Conservation (phyloP, 2,329 filamentous ascomycete genomes). For the Colletotrichum acutatum region DNA sequence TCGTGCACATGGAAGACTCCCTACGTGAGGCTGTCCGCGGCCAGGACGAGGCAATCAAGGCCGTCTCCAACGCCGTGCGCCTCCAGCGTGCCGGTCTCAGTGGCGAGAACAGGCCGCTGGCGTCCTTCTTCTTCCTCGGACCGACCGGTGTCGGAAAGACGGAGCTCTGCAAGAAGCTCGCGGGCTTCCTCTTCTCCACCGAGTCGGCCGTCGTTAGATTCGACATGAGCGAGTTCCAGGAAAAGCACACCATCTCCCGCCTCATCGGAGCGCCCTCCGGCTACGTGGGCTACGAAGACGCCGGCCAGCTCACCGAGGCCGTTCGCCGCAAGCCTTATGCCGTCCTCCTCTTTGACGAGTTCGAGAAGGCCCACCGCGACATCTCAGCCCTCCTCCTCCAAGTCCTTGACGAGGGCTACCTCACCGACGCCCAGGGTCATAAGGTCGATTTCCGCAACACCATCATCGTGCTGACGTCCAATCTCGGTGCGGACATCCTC, state of each 20-base stretch:
- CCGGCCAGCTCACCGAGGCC: constrained; percentile 94
- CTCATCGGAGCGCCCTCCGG: constrained; percentile 94
- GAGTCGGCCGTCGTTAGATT: constrained; percentile 92
- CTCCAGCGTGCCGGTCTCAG: constrained; percentile 93
- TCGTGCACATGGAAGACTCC: constrained; percentile 95
- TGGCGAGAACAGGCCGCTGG: constrained; percentile 89
- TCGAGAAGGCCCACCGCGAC: constrained; percentile 96
- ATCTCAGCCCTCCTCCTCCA: constrained; percentile 93
- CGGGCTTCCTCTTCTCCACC: constrained; percentile 91
- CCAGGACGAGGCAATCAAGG: constrained; percentile 91
- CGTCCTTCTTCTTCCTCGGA: constrained; percentile 97
- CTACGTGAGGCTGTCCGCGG: constrained; percentile 86
- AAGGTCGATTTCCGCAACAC: constrained; percentile 98
- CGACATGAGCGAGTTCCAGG: constrained; percentile 98
- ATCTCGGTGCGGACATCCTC: constrained; percentile 91
- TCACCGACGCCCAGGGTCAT: constrained; percentile 95
- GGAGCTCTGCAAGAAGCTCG: constrained; percentile 96
- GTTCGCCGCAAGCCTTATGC: constrained; percentile 96
- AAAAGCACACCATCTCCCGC: constrained; percentile 94
- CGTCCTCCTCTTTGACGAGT: constrained; percentile 94
- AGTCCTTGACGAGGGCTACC: constrained; percentile 94
- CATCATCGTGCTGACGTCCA: constrained; percentile 95
- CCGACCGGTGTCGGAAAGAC: constrained; percentile 98
- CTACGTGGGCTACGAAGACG: constrained; percentile 97
- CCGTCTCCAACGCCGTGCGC: constrained; percentile 91